phyloP scores from a whole-genome alignment of 441 rosid species.

The Pelargonium cotyledonis region DNA sequence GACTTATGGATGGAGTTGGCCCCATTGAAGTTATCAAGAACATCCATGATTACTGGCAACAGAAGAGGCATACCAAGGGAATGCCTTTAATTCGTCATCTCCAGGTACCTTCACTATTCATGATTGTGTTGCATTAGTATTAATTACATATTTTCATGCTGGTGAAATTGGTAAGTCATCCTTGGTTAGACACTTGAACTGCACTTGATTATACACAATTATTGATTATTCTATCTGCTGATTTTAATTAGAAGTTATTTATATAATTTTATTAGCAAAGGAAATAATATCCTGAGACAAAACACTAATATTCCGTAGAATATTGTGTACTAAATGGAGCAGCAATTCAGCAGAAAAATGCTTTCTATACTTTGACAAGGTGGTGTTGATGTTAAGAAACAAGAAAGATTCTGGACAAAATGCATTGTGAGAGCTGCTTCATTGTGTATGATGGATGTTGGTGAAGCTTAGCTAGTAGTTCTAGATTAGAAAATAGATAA shows the following conservation, averaged over 20 bases:
- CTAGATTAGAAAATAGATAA: not conserved
- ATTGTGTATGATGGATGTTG: not conserved
- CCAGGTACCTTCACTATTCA: constrained; percentile 51
- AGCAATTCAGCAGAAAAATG: not conserved
- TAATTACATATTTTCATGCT: not conserved
- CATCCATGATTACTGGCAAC: constrained; percentile 64
- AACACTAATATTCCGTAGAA: no score
- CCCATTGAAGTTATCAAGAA: constrained; percentile 38
- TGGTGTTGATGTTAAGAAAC: not conserved
- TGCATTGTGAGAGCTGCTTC: not conserved
- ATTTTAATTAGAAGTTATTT: not conserved
- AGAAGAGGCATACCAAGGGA: constrained; percentile 74
- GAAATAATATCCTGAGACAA: no score
- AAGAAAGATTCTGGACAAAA: not conserved
- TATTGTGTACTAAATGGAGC: not conserved
- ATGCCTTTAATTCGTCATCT: constrained; percentile 91
- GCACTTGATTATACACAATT: not conserved
- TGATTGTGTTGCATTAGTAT: constrained; percentile 8
- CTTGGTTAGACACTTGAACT: not conserved
- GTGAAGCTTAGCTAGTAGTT: not conserved
- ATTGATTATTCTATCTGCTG: not conserved
- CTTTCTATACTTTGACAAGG: not conserved
- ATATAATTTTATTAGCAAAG: not conserved
- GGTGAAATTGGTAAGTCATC: not conserved
- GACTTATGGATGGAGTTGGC: constrained; percentile 50